Evolutionary conservation across 805 yeast genomes (phyloP).

Genomic region (Candida qinlingensis): DNA sequence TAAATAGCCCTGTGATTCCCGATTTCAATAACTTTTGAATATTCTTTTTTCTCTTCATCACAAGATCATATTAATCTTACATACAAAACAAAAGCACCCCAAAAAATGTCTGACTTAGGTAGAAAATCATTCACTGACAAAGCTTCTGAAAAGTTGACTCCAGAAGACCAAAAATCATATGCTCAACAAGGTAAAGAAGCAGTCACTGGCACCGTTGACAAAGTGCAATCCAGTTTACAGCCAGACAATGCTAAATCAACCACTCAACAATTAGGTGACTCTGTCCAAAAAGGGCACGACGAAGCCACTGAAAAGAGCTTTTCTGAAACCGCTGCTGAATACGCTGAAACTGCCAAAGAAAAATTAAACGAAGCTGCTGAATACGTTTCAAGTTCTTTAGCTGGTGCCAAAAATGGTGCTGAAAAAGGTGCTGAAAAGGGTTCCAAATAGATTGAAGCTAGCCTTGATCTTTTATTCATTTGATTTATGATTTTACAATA

Average conservation of each 20-base stretch:
- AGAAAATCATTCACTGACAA: slow-evolving; percentile 76
- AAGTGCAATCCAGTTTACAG: slow-evolving; percentile 49
- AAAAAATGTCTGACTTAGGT: slow-evolving; percentile 45
- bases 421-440: slow-evolving; percentile 13
- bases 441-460: slow-evolving; percentile 5
- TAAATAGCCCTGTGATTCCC: not conserved
- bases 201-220: slow-evolving; percentile 63
- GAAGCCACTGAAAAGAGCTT: slow-evolving; percentile 43
- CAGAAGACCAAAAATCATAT: slow-evolving; percentile 62
- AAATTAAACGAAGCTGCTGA: slow-evolving; percentile 40
- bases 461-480: not conserved
- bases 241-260: slow-evolving; percentile 68
- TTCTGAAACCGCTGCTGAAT: slow-evolving; percentile 52
- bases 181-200: slow-evolving; percentile 66
- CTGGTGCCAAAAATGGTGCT: slow-evolving; percentile 57
- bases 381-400: slow-evolving; percentile 41
- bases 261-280: slow-evolving; percentile 64
- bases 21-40: too few relatives aligned
- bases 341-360: slow-evolving; percentile 51
- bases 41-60: not conserved
- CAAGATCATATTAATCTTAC: not conserved
- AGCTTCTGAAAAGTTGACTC: slow-evolving; percentile 59
- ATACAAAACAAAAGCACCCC: too few relatives aligned
- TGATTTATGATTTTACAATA: too few relatives aligned
- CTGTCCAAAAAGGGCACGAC: slow-evolving; percentile 48